Evolutionary conservation across 148 eudicot genomes (phyloP), one percentile per base, ranked within the genome.

Genomic region (Fallopia convolvulus): DNA sequence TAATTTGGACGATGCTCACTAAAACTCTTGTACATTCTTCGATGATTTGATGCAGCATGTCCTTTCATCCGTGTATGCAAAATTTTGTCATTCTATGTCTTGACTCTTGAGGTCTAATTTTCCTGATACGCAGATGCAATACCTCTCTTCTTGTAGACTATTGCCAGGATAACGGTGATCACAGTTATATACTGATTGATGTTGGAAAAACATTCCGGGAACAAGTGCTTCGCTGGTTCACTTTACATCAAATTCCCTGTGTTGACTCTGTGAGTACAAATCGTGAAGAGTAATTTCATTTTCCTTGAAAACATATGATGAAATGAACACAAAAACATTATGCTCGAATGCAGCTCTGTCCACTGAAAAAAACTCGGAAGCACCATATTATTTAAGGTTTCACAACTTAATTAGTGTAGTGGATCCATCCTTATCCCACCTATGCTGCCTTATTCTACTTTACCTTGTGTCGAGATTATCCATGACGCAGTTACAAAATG

Each of bases 171-270:
- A 81, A 81, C 20, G 89, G 87, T 41, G 87, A 87, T 50, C 96
- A 89, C 79, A 84, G 78, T 65, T 94, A 94, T 79, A 87, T 92
- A 74, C 73, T 94, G 84, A 89, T 94, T 33, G 98, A 94, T 88
- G 90, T 88, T 80, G 98, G 98, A 60, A 94, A 94, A 89, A 90
- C 93, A 17, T 94, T 94, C 76, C 80, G 98, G 78, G 98, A 94
- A 83, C 93, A 90, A 86, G 97, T 90, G 41, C 91, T 94, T 72
- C 89, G 98, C 70, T 94, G 98, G 98, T 94, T 94, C 83, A 90
- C 98, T 71, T 80, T 81, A 66, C 87, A 94, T 76, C 89, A 87
- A 87, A 90, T 94, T 84, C 97, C 98, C 26, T 90, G 81, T 39
- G 90, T 94, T 55, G 98, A 94, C 82, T 92, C 98, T 74, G 97